Base-by-base conservation (phyloP, 345 rosid genomes). In the Fremontodendron californicum region DNA sequence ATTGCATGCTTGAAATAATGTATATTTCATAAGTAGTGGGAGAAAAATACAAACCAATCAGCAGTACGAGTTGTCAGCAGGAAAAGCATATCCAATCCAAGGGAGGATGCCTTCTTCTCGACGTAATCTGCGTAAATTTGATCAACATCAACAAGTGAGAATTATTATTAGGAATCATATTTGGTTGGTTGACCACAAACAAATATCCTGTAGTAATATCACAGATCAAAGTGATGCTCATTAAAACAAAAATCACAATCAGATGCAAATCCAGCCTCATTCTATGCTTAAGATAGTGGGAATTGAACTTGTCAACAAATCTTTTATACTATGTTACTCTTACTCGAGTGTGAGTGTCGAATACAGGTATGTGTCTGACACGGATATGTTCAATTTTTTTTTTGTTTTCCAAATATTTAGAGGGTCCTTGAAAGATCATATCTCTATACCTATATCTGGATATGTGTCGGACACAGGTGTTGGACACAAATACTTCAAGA, bases 61-160 rank as follows among this genome's bases (percentile, higher is more conserved):
- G 98, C 93, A 31, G 98, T 90, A 4, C 99, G 94, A 29, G 99
- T 93, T 23, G 98, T 95, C 72, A 95, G 78, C 39, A 95, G 86
- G 77, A 95, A 95, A 31, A 95, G 88, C 91, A 70, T 89, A 43
- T 89, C 87, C 77, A 95, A 83, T 78, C 94, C 92, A n/a, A 91
- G 85, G 23, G 86, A 83, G 3, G 92, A 87, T 2, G 99, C 97
- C 82, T 89, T 91, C 89, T 93, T 95, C 88, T 95, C 99, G 5
- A 95, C 67, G 79, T 88, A 93, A 86, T 95, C 99, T 95, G 85
- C 81, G 83, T 43, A 73, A 21, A 12, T 70, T 71, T 77, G 39
- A 60, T 11, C 19, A 58, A 33, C 37, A 61, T 54, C 60, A 54
- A 54, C 35, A 29, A 63, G 49, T 33, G 6, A 69, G 19, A 64